Conservation (phyloP, 768 basidiomycete genomes). For the Tulasnella sp. region DNA sequence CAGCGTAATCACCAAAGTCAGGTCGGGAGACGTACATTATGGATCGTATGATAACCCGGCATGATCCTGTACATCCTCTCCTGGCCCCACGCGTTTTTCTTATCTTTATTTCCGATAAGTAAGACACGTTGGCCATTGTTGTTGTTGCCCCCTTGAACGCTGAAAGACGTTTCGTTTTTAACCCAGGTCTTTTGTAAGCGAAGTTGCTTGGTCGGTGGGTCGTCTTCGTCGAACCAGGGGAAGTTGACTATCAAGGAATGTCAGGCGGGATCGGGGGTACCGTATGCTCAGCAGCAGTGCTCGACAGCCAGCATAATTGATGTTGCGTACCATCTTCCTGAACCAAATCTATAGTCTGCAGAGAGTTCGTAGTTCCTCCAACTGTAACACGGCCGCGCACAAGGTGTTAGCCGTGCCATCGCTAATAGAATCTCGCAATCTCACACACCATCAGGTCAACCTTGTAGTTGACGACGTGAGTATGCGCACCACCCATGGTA, state of each 20-base stretch:
- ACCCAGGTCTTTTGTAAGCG: not conserved
- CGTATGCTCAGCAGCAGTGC: not conserved
- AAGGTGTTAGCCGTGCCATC: not conserved
- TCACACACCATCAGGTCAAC: not conserved
- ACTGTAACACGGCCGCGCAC: not conserved
- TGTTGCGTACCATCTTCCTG: not conserved
- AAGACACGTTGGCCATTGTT: not conserved
- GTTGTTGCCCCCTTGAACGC: not conserved
- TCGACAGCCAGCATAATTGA: not conserved
- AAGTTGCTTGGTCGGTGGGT: not conserved
- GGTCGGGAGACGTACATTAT: not conserved
- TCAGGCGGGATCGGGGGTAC: not conserved
- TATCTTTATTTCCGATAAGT: not conserved
- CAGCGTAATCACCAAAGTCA: too few relatives aligned
- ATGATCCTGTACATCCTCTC: not conserved
- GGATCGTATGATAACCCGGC: not conserved
- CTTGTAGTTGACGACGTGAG: not conserved
- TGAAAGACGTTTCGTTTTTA: not conserved
- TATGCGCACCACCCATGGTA: not conserved
- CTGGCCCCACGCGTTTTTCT: not conserved
- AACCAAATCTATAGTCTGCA: not conserved
- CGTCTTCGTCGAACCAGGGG: constrained; percentile 6
- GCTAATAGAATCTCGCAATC: not conserved
- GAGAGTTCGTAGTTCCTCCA: not conserved
- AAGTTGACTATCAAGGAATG: not conserved